Evolutionary conservation across 2,329 filamentous ascomycete genomes (phyloP).

Genomic region (Xylariaceae sp.): DNA sequence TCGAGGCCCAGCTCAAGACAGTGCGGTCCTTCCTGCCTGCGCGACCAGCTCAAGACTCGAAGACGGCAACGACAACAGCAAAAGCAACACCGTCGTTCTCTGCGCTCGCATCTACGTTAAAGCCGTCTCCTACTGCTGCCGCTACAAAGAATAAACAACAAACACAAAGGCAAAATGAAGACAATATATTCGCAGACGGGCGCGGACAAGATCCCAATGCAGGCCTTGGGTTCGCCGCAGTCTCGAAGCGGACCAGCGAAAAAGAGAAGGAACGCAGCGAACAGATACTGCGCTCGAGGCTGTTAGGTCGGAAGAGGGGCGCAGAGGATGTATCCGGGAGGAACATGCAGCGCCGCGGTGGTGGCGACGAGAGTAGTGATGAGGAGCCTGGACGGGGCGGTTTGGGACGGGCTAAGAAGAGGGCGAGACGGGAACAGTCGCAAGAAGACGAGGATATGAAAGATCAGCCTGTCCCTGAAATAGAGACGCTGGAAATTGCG

Average conservation of each 20-base stretch:
- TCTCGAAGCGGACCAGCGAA: conserved; percentile 4
- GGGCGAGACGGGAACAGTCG: conserved; percentile 11
- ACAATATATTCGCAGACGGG: conserved; percentile 22
- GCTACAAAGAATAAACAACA: background rate
- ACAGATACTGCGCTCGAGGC: conserved; percentile 23
- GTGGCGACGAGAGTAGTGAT: conserved; percentile 25
- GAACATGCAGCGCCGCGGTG: conserved; percentile 7
- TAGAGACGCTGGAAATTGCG: background rate
- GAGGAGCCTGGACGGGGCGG: conserved; percentile 32
- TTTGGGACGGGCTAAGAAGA: conserved; percentile 31
- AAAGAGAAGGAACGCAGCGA: conserved; percentile 11
- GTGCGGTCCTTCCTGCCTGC: conserved; percentile 18
- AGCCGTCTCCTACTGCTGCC: background rate
- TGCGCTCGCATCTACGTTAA: conserved; percentile 15
- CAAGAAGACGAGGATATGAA: conserved; percentile 9
- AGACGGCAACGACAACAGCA: background rate
- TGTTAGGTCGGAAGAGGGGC: conserved; percentile 23
- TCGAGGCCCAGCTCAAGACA: conserved; percentile 22
- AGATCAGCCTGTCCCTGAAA: background rate
- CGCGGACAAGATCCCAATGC: conserved; percentile 26
- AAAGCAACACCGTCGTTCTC: conserved; percentile 17
- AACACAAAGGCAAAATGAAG: conserved; percentile 5
- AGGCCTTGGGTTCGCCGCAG: conserved; percentile 20
- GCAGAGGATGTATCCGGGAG: conserved; percentile 8
- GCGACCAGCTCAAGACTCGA: background rate